These are phyloP conservation scores for Adansonia madagascariensis DNA, from an alignment of 441 rosid genomes.

Conservation along the genomic window DNA sequence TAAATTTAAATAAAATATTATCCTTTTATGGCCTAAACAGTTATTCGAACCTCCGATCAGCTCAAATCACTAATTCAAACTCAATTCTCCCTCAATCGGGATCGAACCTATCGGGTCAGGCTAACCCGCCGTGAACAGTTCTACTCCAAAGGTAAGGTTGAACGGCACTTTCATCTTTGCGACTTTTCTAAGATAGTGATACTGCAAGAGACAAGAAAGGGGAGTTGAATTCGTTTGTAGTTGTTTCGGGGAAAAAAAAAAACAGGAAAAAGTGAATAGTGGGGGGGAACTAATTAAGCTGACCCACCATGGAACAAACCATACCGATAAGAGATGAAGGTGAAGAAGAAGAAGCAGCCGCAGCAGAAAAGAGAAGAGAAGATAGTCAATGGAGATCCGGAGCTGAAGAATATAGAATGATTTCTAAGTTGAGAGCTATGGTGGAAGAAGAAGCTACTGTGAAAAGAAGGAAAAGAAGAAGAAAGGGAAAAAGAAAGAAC, in stretches of 20 bases:
- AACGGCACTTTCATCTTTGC: no score
- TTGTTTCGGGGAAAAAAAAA: neutral
- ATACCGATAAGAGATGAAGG: neutral
- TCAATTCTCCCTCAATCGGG: no score
- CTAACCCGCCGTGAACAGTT: no score
- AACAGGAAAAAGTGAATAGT: no score
- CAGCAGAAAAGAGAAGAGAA: neutral
- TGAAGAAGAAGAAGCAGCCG: neutral
- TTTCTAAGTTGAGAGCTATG: slow-evolving; percentile 28
- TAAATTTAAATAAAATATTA: no score
- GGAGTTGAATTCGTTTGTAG: neutral
- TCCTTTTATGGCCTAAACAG: no score
- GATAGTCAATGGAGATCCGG: slow-evolving; percentile 16
- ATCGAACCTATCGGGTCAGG: no score
- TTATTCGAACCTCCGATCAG: no score
- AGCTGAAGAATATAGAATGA: slow-evolving; percentile 18
- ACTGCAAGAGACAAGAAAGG: no score
- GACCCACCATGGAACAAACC: neutral
- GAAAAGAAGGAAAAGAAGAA: neutral
- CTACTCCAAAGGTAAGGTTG: no score
- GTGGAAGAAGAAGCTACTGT: slow-evolving; percentile 21
- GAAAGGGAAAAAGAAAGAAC: neutral
- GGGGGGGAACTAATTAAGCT: neutral
- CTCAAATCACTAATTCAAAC: no score
- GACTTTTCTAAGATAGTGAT: no score